Evolutionary conservation across 176 grass and related monocot genomes (phyloP).

Genomic region (Tillandsia fasciculata): DNA sequence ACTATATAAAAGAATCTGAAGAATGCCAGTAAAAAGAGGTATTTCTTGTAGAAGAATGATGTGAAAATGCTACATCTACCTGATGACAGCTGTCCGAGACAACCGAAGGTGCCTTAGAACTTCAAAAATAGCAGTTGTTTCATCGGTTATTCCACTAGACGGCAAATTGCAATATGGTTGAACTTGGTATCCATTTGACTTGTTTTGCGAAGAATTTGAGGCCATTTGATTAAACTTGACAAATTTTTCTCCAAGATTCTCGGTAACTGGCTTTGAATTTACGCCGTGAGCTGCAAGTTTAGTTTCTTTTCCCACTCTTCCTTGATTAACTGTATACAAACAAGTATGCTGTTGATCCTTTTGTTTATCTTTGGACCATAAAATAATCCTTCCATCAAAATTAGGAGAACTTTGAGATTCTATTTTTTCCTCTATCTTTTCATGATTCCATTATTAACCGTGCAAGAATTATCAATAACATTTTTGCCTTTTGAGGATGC

Average conservation of each 20-base stretch:
- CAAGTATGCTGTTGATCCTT: background rate
- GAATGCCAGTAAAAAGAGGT: background rate
- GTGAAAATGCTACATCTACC: constrained; percentile 12
- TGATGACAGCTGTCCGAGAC: constrained; percentile 27
- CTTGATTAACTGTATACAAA: background rate
- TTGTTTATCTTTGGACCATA: constrained; percentile 12
- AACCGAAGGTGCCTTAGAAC: constrained; percentile 34
- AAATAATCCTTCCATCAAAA: constrained; percentile 19
- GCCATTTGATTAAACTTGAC: constrained; percentile 10
- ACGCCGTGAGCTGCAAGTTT: background rate
- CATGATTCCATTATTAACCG: constrained; percentile 4
- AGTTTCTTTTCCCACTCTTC: background rate
- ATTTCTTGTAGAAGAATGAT: background rate
- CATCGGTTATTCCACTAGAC: constrained; percentile 6
- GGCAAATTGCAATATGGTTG: constrained; percentile 9
- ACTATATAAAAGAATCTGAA: background rate
- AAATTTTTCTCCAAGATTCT: constrained; percentile 6
- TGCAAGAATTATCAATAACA: background rate
- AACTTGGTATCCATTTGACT: constrained; percentile 10
- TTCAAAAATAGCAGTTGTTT: constrained; percentile 21
- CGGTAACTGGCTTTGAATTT: constrained; percentile 15
- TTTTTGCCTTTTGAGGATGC: constrained; percentile 7
- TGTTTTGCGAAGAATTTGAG: constrained; percentile 14
- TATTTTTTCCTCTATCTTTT: constrained; percentile 10
- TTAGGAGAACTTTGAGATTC: constrained; percentile 3